Percentiles rank a stretch among this genome's conserved stretches.
Conservation (phyloP, 352 stramenopile genomes). For the Pythium myriotylum region DNA sequence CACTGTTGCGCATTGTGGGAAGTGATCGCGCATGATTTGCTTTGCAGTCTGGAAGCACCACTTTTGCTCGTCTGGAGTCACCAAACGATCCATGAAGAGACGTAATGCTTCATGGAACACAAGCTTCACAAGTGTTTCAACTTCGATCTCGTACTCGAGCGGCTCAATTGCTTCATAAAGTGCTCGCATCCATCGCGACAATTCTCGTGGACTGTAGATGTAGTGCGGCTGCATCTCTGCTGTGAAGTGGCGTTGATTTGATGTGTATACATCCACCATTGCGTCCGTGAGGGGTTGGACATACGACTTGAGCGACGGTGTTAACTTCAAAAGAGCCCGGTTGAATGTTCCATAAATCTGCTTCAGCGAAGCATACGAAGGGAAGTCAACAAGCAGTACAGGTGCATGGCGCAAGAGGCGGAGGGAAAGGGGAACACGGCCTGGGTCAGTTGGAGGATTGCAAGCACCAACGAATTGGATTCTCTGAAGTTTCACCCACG, state of each 20-base stretch:
- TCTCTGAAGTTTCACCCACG: constrained; percentile 91
- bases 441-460: constrained; percentile 99
- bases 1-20: constrained; percentile 76
- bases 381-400: constrained; percentile 99
- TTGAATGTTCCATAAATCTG: constrained; percentile 99
- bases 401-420: constrained; percentile 98
- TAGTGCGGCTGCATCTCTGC: constrained; percentile 97
- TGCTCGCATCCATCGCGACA: constrained; percentile 98
- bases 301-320: constrained; percentile 96
- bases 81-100: constrained; percentile 99
- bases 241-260: constrained; percentile 96
- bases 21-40: constrained; percentile 78
- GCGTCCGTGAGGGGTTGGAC: constrained; percentile 96
- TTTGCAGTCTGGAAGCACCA: constrained; percentile 95
- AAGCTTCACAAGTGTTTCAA: constrained; percentile 97
- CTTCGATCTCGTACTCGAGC: constrained; percentile 93
- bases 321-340: constrained; percentile 97
- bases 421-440: constrained; percentile 96
- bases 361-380: constrained; percentile 93
- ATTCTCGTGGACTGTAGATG: constrained; percentile 99
- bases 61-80: constrained; percentile 95
- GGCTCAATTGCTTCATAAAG: constrained; percentile 98
- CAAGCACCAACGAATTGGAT: constrained; percentile 98
- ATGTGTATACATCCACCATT: constrained; percentile 99
- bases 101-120: constrained; percentile 98